Evolutionary conservation across 176 grass and related monocot species (phyloP), one percentile per base, ranked within the genome.

Genomic region (barley (Hordeum vulgare)): DNA sequence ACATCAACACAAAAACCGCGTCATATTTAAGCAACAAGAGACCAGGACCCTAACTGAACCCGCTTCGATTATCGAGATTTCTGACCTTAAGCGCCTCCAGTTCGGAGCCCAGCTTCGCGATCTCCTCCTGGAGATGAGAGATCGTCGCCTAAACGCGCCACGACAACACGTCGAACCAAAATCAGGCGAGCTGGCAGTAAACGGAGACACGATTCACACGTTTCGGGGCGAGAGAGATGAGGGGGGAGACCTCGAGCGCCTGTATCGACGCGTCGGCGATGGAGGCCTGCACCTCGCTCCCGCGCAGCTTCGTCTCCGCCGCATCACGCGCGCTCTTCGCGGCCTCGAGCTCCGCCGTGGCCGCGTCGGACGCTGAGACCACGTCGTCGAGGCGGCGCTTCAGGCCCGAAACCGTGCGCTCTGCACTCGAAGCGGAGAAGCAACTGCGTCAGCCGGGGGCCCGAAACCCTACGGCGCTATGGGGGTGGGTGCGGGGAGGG

Each of bases 51-150:
- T 26, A 76, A 56, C 56, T 36, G 51, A 56, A 56, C 51, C 14
- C 2, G 17, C 51, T 14, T 13, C 4, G 1, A 75, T 61, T 21
- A 37, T 21, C 1, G 0, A 17, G 41, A 26, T 13, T 58, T 3
- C 68, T 57, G 36, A 98, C 95, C 87, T 93, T 98, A 45, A 93
- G 85, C 74, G 56, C 71, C 4, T 88, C 87, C 28, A 98, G 61
- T 8, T 91, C 17, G 41, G 90, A 91, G 18, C 79, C 59, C 26
- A 70, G 36, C 76, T 74, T 90, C 10, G 87, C 75, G 79, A 98
- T 91, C 27, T 98, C 75, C 63, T 91, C 80, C 36, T 95, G 89
- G 27, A 95, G 75, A 36, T 39, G 28, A 65, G 65, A 76, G 74
- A 78, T 85, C 61, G 86, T 91, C 29, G 82, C 86, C 95, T 97